Evolutionary conservation across 257 asterid genomes (phyloP).

Genomic region (Salvia miltiorrhiza): DNA sequence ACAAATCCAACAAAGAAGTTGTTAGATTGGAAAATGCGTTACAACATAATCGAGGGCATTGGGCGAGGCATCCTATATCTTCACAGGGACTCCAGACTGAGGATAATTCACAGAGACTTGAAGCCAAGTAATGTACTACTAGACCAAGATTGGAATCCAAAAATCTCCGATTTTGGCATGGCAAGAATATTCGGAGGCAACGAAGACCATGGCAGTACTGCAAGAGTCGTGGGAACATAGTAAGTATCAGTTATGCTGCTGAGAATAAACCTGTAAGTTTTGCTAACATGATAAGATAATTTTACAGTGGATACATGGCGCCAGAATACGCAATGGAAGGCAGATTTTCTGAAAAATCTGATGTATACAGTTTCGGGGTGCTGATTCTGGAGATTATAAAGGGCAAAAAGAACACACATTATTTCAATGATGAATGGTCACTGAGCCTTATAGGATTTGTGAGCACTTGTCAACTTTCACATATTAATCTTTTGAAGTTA

Average conservation of each 20-base stretch:
- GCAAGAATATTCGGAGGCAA: slow-evolving; percentile 48
- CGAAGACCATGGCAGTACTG: slow-evolving; percentile 38
- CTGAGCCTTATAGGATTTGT: slow-evolving; percentile 45
- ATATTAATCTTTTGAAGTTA: no score
- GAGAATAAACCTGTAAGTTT: no score
- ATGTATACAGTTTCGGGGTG: slow-evolving; percentile 52
- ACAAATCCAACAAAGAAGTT: slow-evolving; percentile 17
- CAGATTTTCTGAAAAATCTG: slow-evolving; percentile 42
- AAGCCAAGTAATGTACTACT: slow-evolving; percentile 50
- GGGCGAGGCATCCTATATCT: slow-evolving; percentile 57
- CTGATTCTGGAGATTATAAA: slow-evolving; percentile 42
- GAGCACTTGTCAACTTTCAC: slow-evolving; percentile 7
- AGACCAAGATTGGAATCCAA: slow-evolving; percentile 44
- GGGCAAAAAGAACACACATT: slow-evolving; percentile 38
- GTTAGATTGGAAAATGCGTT: slow-evolving; percentile 43
- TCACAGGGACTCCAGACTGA: slow-evolving; percentile 51
- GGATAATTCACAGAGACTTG: slow-evolving; percentile 54
- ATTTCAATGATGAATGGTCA: slow-evolving; percentile 31
- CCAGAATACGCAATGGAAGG: slow-evolving; percentile 62
- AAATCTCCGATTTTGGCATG: slow-evolving; percentile 61
- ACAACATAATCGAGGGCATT: slow-evolving; percentile 40
- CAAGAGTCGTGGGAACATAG: slow-evolving; percentile 62
- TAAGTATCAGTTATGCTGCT: slow-evolving; percentile 9
- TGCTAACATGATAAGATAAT: no score
- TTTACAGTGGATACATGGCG: slow-evolving; percentile 69